A percentile compares a stretch with the other conserved stretches of the same genome.
These are phyloP conservation scores for Huntiella moniliformis DNA, from an alignment of 2,329 filamentous ascomycete species.

Conservation along the genomic window DNA sequence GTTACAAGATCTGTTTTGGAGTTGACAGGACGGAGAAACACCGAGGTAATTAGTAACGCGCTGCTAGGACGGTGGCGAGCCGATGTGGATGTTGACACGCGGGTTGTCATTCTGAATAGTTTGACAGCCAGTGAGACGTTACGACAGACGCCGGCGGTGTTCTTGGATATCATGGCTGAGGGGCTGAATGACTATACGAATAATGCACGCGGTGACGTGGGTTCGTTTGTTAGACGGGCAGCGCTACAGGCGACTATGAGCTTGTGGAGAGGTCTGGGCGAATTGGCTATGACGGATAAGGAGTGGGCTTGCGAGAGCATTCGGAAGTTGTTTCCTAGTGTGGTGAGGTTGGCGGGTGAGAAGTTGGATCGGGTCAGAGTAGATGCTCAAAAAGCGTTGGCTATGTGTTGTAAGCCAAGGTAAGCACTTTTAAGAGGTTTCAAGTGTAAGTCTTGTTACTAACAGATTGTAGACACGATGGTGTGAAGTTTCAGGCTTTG, in stretches of 20 bases:
- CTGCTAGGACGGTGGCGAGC: slow-evolving; percentile 33
- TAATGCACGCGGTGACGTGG: slow-evolving; percentile 74
- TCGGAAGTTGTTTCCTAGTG: slow-evolving; percentile 26
- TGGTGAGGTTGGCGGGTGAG: slow-evolving; percentile 59
- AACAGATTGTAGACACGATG: too few species aligned
- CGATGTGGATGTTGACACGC: slow-evolving; percentile 31
- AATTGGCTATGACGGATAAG: slow-evolving; percentile 12
- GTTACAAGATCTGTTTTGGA: slow-evolving; percentile 16
- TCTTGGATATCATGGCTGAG: slow-evolving; percentile 29
- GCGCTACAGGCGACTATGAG: slow-evolving; percentile 59
- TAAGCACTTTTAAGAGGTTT: too few species aligned
- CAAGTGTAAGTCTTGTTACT: too few species aligned
- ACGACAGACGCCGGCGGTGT: slow-evolving; percentile 21
- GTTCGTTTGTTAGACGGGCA: slow-evolving; percentile 66
- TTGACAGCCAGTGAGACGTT: slow-evolving; percentile 30
- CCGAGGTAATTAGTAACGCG: slow-evolving; percentile 24
- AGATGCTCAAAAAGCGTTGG: slow-evolving; percentile 39
- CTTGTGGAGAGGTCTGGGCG: slow-evolving; percentile 28
- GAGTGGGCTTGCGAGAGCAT: slow-evolving; percentile 18
- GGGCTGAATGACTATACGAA: slow-evolving; percentile 81
- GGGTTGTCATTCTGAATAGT: slow-evolving; percentile 36
- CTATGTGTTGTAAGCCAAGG: slow-evolving; percentile 15
- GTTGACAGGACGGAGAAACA: slow-evolving; percentile 3
- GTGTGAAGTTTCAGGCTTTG: slow-evolving; percentile 19
- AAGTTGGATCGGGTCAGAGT: slow-evolving; percentile 75